Evolutionary conservation across 2,329 filamentous ascomycete genomes (phyloP), one percentile per base, ranked within the genome.

Genomic region (Dactylellina parvicollis): DNA sequence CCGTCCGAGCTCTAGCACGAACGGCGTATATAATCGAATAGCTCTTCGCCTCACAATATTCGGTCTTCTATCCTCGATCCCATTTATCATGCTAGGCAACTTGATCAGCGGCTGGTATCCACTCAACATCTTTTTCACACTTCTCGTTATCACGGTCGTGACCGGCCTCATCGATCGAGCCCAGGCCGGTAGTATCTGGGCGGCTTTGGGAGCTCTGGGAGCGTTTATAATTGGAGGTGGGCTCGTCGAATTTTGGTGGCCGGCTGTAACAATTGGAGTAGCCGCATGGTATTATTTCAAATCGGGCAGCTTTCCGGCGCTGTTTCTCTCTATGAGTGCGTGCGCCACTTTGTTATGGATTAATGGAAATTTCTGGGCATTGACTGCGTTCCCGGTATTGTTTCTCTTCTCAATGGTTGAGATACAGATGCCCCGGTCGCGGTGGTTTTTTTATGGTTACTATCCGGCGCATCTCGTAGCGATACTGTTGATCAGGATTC

Each of bases 231-330:
- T 70, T 26, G 65, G 65, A 26, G 65, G 65, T 16, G 65, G 46
- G 3, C 49, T 70, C 8, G 65, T 70, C 26, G 65, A 70, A 62
- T 70, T 70, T 12, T 70, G 65, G 65, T 70, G 65, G 65, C 56
- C 47, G 18, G 65, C 65, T 22, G 47, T 70, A 20, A 60, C 28
- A 10, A 38, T 70, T 18, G 65, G 65, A 16, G 22, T 61, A 9
- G 65, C 46, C 3, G 55, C 65, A 1, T 70, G 65, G 65, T 38
- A 49, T 8, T 70, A 55, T 32, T 70, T 70, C 8, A 55, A 47
- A 42, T 61, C 47, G 0, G 56, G 56, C 2, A 70, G 30, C 16
- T 20, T 70, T 4, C 5, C 56, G 4, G 65, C 46, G 10, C n/a
- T 70, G n/a, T 3, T 47, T 7, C 9, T 24, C 4, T 46, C 56